Evolutionary conservation across 345 rosid species (phyloP).

Genomic region (Brassica rapa): DNA sequence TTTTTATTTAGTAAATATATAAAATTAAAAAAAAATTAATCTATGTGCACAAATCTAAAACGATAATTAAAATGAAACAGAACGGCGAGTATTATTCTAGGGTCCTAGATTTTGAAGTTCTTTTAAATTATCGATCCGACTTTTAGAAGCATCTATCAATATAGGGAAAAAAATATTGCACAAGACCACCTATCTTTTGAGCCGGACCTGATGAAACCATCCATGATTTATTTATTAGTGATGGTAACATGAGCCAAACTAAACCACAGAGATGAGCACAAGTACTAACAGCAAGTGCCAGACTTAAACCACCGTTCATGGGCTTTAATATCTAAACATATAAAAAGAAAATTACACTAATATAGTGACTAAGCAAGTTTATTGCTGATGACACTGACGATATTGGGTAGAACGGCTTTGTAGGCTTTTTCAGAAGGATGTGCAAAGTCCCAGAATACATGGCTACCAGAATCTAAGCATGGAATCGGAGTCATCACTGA

Average conservation of each 20-base stretch:
- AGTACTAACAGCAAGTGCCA: not conserved
- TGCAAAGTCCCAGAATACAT: slow-evolving; percentile 35
- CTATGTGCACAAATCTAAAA: no score
- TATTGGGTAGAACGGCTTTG: slow-evolving; percentile 4
- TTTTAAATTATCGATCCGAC: not conserved
- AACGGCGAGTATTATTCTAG: not conserved
- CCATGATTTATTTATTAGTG: not conserved
- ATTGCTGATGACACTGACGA: slow-evolving; percentile 15
- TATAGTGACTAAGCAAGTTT: slow-evolving; percentile 14
- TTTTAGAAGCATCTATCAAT: not conserved
- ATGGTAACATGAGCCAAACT: slow-evolving; percentile 3
- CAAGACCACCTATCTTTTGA: not conserved
- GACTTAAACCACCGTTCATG: not conserved
- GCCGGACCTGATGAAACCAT: not conserved
- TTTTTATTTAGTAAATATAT: no score
- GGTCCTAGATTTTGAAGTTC: not conserved
- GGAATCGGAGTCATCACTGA: slow-evolving; percentile 21
- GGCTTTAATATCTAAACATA: slow-evolving; percentile 5
- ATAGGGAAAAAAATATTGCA: not conserved
- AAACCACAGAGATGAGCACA: not conserved
- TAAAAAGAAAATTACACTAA: not conserved
- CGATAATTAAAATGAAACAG: no score
- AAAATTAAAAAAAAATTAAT: no score
- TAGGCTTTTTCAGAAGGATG: slow-evolving; percentile 40
- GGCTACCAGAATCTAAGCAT: slow-evolving; percentile 18